Evolutionary conservation across 2,329 filamentous ascomycete genomes (phyloP).

Genomic region (Xylariaceae sp.): DNA sequence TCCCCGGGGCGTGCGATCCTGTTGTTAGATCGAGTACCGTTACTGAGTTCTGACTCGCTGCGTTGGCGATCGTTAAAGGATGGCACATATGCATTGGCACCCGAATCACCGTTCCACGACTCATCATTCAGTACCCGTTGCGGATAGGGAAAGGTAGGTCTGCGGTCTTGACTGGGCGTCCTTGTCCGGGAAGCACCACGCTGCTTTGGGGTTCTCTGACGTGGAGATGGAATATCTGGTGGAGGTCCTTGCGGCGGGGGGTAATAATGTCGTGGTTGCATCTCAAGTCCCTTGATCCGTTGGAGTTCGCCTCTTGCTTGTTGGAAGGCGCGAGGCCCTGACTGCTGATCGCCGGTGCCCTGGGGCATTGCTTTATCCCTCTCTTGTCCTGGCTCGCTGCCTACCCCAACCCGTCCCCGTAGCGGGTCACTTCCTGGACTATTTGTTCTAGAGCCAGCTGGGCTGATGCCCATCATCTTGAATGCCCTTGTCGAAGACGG

Average conservation of each 20-base stretch:
- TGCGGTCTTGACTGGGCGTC: constrained; percentile 43
- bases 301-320: constrained; percentile 56
- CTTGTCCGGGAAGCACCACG: constrained; percentile 29
- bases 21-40: constrained; percentile 38
- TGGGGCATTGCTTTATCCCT: constrained; percentile 21
- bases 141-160: constrained; percentile 44
- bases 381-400: constrained; percentile 8
- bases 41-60: constrained; percentile 54
- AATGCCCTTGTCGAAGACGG: constrained; percentile 50
- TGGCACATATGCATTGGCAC: constrained; percentile 26
- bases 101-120: constrained; percentile 29
- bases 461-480: constrained; percentile 58
- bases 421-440: constrained; percentile 17
- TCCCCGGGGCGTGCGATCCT: constrained; percentile 41
- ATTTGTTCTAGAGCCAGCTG: constrained; percentile 32
- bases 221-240: constrained; percentile 21
- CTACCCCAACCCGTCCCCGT: constrained; percentile 11
- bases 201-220: constrained; percentile 26
- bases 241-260: constrained; percentile 25
- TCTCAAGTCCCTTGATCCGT: constrained; percentile 51
- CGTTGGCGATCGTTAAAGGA: constrained; percentile 44
- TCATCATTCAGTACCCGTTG: constrained; percentile 44
- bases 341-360: constrained; percentile 36
- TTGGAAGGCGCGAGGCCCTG: constrained; percentile 53
- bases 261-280: constrained; percentile 42